Conservation (phyloP, 306 rosid species). For the Begonia loranthoides region DNA sequence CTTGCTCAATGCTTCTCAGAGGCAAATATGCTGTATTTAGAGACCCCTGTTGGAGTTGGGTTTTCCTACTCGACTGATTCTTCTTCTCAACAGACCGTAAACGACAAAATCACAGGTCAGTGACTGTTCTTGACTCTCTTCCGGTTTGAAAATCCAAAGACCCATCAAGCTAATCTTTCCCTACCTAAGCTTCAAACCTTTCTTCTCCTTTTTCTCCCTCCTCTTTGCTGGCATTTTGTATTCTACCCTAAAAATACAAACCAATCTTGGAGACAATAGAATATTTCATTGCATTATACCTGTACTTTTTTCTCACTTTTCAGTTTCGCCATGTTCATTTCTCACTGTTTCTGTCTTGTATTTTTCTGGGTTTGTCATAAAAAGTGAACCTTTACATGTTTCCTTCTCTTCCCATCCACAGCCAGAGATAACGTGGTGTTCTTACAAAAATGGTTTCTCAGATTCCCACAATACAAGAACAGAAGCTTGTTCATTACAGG, state of each 20-base stretch:
- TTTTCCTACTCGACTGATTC: conserved; percentile 37
- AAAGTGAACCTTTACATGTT: conserved; percentile 5
- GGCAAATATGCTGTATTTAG: conserved; percentile 50
- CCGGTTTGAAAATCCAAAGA: no score
- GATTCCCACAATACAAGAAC: conserved; percentile 36
- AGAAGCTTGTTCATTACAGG: conserved; percentile 38
- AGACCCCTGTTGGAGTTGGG: conserved; percentile 48
- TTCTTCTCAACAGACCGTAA: conserved; percentile 31
- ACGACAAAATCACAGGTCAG: conserved; percentile 37
- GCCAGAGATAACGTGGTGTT: conserved; percentile 44
- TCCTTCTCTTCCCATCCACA: conserved; percentile 8
- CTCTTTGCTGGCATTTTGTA: not conserved
- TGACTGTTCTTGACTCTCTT: no score
- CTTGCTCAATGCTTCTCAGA: conserved; percentile 16
- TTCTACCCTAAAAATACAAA: no score
- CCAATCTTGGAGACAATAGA: no score
- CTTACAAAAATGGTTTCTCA: conserved; percentile 34
- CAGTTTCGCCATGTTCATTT: conserved; percentile 22
- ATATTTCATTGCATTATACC: not conserved
- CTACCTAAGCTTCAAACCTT: conserved; percentile 13
- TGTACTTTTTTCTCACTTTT: conserved; percentile 14
- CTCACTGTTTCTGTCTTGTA: conserved; percentile 20
- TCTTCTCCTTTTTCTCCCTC: conserved; percentile 1
- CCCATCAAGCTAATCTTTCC: not conserved
- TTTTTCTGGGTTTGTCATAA: conserved; percentile 8